Percentiles rank a stretch among this genome's conserved stretches.
Evolutionary conservation across 371 early-diverging fungal species (phyloP).

Genomic region (Mortierella polycephala): DNA sequence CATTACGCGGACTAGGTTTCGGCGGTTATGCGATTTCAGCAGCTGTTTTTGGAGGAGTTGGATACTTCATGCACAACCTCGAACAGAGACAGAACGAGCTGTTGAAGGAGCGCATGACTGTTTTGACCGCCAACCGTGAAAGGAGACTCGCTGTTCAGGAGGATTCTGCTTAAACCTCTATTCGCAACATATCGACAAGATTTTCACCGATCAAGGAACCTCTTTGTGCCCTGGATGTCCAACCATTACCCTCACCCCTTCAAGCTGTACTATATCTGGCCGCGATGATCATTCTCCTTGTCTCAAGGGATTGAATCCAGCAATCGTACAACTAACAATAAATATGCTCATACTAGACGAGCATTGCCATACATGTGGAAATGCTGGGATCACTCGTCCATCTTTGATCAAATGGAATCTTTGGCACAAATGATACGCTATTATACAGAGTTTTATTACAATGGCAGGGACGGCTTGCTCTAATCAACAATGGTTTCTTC

Average conservation of each 20-base stretch:
- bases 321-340: no score
- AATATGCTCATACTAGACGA: no score
- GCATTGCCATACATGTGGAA: no score
- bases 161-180: slow-evolving; percentile 22
- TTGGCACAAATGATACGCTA: not conserved
- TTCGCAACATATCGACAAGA: not conserved
- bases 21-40: slow-evolving; percentile 51
- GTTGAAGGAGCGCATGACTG: slow-evolving; percentile 54
- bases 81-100: slow-evolving; percentile 55
- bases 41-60: slow-evolving; percentile 43
- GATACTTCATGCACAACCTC: slow-evolving; percentile 41
- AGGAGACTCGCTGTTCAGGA: slow-evolving; percentile 48
- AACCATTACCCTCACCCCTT: no score
- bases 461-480: not conserved
- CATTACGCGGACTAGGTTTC: slow-evolving; percentile 32
- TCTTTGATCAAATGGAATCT: no score
- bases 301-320: no score
- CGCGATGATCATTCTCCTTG: no score
- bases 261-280: no score
- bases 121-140: slow-evolving; percentile 51
- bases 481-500: slow-evolving; percentile 1
- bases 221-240: no score
- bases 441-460: not conserved
- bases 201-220: not conserved
- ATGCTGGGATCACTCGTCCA: no score